Conservation (phyloP, 23 red algal species). For the Gracilaria gracilis region DNA sequence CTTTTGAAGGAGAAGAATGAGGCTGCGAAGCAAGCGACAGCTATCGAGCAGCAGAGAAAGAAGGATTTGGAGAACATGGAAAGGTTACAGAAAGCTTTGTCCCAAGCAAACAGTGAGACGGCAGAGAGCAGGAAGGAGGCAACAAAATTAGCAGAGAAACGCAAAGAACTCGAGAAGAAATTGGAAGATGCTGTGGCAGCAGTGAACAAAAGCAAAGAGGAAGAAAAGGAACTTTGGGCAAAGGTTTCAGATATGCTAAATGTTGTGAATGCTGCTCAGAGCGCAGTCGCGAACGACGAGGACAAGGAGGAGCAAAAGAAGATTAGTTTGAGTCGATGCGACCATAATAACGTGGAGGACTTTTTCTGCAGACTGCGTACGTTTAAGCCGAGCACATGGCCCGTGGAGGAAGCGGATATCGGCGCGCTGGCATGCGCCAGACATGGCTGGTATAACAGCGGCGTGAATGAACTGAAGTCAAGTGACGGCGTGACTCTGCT, state of each 20-base stretch:
- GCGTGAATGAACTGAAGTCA: conserved; percentile 1
- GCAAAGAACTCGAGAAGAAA: neutral
- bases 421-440: conserved; percentile 38
- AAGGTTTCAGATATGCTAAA: neutral
- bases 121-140: neutral
- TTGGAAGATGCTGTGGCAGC: neutral
- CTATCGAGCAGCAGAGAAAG: neutral
- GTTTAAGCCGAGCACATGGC: conserved; percentile 44
- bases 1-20: neutral
- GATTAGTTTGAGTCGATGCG: conserved; percentile 34
- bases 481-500: conserved; percentile 23
- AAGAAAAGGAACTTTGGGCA: neutral
- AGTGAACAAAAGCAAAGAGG: neutral
- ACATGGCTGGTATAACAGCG: conserved; percentile 58
- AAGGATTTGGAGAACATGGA: neutral
- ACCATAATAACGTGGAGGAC: conserved; percentile 29
- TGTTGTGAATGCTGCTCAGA: neutral
- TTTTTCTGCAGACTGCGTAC: conserved; percentile 45
- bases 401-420: conserved; percentile 13
- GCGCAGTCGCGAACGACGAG: neutral
- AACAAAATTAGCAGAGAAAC: neutral
- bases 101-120: neutral
- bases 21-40: neutral
- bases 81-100: neutral
- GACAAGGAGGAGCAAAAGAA: neutral